These are phyloP conservation scores for Pseudonitzschia delicatissima DNA, from an alignment of 108 stramenopile species.

Conservation along the genomic window DNA sequence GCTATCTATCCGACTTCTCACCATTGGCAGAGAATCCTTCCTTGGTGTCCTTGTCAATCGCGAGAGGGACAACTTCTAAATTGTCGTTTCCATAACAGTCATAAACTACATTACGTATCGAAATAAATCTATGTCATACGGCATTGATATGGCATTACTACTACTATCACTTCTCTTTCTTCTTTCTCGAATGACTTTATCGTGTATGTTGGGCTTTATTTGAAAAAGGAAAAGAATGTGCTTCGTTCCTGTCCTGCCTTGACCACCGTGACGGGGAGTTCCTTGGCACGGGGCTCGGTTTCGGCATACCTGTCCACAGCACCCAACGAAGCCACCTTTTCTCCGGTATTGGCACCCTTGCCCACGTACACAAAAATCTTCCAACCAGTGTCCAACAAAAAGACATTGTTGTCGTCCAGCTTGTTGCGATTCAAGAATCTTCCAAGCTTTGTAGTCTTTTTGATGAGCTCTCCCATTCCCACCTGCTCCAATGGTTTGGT, in stretches of 20 bases:
- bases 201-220: too few relatives aligned
- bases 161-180: too few relatives aligned
- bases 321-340: conserved; percentile 70
- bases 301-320: conserved; percentile 35
- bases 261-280: conserved; percentile 40
- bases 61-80: too few relatives aligned
- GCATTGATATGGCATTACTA: too few relatives aligned
- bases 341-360: conserved; percentile 48
- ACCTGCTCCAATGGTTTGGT: conserved; percentile 48
- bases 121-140: too few relatives aligned
- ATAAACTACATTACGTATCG: too few relatives aligned
- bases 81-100: too few relatives aligned
- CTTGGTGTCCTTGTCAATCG: too few relatives aligned
- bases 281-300: conserved; percentile 28
- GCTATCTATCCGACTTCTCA: too few relatives aligned
- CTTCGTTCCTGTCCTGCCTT: conserved; percentile 14
- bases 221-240: conserved; percentile 3
- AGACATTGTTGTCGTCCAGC: conserved; percentile 60
- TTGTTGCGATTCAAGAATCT: conserved; percentile 34
- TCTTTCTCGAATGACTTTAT: too few relatives aligned
- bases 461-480: conserved; percentile 23
- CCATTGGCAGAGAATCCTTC: too few relatives aligned
- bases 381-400: conserved; percentile 69
- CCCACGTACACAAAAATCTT: conserved; percentile 82
- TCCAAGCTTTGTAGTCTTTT: conserved; percentile 5